These are phyloP conservation scores for Trichophyton schoenleinii DNA, from an alignment of 2,329 filamentous ascomycete genomes.

Conservation along the genomic window DNA sequence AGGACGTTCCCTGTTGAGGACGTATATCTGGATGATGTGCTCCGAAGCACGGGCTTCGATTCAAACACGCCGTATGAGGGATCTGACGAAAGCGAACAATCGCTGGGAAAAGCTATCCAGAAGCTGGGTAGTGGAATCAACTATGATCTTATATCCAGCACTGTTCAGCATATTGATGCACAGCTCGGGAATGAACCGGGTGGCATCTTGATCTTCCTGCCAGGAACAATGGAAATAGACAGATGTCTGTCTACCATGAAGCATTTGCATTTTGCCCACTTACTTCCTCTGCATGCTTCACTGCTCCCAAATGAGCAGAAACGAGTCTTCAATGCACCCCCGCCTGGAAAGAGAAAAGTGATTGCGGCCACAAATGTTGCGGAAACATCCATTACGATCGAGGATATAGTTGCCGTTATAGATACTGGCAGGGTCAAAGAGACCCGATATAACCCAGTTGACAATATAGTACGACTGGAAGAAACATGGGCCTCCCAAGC, in stretches of 20 bases:
- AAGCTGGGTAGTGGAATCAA: conserved; percentile 75
- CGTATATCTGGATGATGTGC: conserved; percentile 77
- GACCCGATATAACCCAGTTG: conserved; percentile 81
- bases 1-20: conserved; percentile 84
- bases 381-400: conserved; percentile 96
- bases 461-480: conserved; percentile 85
- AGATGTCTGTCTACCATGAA: conserved; percentile 59
- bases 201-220: conserved; percentile 89
- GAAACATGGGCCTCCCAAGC: conserved; percentile 92
- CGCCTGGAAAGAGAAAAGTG: conserved; percentile 73
- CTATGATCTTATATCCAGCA: conserved; percentile 71
- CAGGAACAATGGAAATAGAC: conserved; percentile 84
- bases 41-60: conserved; percentile 62
- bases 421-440: conserved; percentile 94
- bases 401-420: conserved; percentile 91
- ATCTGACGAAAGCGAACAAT: conserved; percentile 31
- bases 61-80: conserved; percentile 18
- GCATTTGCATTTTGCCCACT: conserved; percentile 55
- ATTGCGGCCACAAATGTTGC: conserved; percentile 94
- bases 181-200: conserved; percentile 62
- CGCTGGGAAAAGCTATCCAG: conserved; percentile 57
- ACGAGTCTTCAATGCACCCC: conserved; percentile 66
- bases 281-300: conserved; percentile 82
- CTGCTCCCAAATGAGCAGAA: conserved; percentile 80
- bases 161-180: conserved; percentile 67